Conservation (phyloP, 1,284 basidiomycete genomes). For the Cutaneotrichosporon sp. region DNA sequence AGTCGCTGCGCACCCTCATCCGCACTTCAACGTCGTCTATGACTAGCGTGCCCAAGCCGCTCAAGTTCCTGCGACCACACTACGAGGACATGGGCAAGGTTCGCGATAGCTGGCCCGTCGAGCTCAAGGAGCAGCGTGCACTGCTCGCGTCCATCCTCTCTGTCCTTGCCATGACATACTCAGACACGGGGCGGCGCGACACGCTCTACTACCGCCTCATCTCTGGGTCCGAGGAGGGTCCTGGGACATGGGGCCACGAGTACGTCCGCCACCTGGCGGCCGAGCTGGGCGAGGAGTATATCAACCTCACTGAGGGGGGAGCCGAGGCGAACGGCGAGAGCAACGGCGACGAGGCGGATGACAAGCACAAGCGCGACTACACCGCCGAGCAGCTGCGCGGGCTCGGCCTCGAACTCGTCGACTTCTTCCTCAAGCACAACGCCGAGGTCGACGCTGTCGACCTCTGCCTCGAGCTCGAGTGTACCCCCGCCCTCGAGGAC, state of each 20-base stretch:
- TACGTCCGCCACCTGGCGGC: slow-evolving; percentile 96
- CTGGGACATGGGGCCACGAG: slow-evolving; percentile 97
- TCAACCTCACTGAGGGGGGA: slow-evolving; percentile 32
- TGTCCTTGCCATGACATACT: slow-evolving; percentile 99
- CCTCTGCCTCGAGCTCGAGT: slow-evolving; percentile 89
- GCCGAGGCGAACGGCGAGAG: slow-evolving; percentile 47
- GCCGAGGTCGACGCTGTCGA: slow-evolving; percentile 99
- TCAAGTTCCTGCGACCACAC: slow-evolving; percentile 96
- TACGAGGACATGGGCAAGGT: slow-evolving; percentile 83
- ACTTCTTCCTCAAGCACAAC: slow-evolving; percentile 90
- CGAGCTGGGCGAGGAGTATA: slow-evolving; percentile 93
- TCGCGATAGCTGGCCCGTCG: slow-evolving; percentile 70
- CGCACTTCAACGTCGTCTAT: slow-evolving; percentile 97
- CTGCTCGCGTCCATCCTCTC: slow-evolving; percentile 98
- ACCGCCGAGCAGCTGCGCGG: slow-evolving; percentile 65
- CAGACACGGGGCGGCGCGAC: slow-evolving; percentile 90
- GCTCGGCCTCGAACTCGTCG: slow-evolving; percentile 82
- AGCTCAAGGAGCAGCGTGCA: slow-evolving; percentile 73
- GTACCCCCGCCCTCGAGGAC: slow-evolving; percentile 72
- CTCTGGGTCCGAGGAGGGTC: slow-evolving; percentile 77
- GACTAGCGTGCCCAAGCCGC: slow-evolving; percentile 99
- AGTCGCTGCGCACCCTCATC: slow-evolving; percentile 90
- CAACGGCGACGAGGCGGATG: slow-evolving; percentile 21
- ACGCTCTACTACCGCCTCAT: slow-evolving; percentile 88
- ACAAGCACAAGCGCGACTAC: slow-evolving; percentile 31